Evolutionary conservation across 176 grass and related monocot species (phyloP).

Genomic region (Panicum miliaceum): DNA sequence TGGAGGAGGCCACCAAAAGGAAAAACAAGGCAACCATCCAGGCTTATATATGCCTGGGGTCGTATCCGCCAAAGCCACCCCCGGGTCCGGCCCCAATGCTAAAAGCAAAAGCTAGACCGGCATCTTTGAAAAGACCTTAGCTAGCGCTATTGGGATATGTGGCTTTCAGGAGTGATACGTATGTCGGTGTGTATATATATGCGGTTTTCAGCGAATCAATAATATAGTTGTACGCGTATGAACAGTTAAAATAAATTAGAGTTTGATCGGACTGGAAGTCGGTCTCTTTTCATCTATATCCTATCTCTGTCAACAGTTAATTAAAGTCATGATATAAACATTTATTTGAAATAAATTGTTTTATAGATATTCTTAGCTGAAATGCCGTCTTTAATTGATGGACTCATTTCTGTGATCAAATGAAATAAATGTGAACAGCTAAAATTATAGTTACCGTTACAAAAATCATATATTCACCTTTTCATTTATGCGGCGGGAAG

Average conservation of each 20-base stretch:
- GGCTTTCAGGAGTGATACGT: slow-evolving; percentile 7
- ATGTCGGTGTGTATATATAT: neutral
- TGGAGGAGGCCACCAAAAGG: slow-evolving; percentile 37
- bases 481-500: no score
- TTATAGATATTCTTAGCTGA: no score
- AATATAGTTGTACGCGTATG: neutral
- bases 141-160: slow-evolving; percentile 35
- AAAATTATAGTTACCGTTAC: no score
- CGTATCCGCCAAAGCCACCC: slow-evolving; percentile 54
- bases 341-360: no score
- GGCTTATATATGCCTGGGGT: slow-evolving; percentile 58
- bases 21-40: slow-evolving; percentile 33
- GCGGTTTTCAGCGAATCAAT: neutral
- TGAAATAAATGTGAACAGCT: no score
- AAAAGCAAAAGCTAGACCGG: slow-evolving; percentile 57
- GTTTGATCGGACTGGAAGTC: no score
- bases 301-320: neutral
- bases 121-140: slow-evolving; percentile 62
- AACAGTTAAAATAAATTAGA: neutral
- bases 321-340: no score
- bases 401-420: no score
- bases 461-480: no score
- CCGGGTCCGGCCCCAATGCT: slow-evolving; percentile 2
- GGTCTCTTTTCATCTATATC: neutral
- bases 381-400: no score